Conservation (phyloP, 2,329 filamentous ascomycete species). For the Paecilomyces variotii region DNA sequence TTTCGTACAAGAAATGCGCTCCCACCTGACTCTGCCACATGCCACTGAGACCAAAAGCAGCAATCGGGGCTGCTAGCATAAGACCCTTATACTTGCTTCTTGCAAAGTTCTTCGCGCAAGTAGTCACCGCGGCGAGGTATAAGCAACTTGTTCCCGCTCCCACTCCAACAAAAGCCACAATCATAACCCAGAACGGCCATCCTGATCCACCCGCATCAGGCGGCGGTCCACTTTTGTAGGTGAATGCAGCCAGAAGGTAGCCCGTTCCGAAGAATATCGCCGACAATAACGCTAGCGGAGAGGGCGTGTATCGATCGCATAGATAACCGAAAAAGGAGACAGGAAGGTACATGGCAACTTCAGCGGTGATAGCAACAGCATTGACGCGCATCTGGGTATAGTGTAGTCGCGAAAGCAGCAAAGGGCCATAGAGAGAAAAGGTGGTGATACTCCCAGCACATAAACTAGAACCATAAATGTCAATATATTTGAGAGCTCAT, state of each 20-base stretch:
- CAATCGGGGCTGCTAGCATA: slow-evolving; percentile 83
- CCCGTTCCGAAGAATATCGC: slow-evolving; percentile 68
- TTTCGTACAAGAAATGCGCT: slow-evolving; percentile 67
- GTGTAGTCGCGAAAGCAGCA: slow-evolving; percentile 76
- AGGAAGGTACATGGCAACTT: slow-evolving; percentile 84
- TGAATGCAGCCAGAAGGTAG: slow-evolving; percentile 73
- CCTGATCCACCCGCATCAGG: slow-evolving; percentile 44
- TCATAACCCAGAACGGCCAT: slow-evolving; percentile 75
- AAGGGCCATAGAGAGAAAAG: slow-evolving; percentile 86
- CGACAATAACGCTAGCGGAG: slow-evolving; percentile 64
- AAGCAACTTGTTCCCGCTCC: slow-evolving; percentile 79
- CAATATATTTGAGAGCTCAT: slow-evolving; percentile 2
- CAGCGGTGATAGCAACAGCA: slow-evolving; percentile 75
- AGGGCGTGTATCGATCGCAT: slow-evolving; percentile 81
- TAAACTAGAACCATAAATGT: slow-evolving; percentile 38
- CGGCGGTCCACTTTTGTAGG: slow-evolving; percentile 58
- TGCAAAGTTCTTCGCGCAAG: slow-evolving; percentile 97
- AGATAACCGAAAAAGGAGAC: slow-evolving; percentile 83
- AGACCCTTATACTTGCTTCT: slow-evolving; percentile 79
- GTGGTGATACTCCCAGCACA: slow-evolving; percentile 88
- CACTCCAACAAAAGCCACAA: slow-evolving; percentile 73
- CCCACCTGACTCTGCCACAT: slow-evolving; percentile 94
- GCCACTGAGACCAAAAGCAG: slow-evolving; percentile 83
- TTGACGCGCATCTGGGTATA: slow-evolving; percentile 94
- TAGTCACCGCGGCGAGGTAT: slow-evolving; percentile 87